Conservation (phyloP, 768 basidiomycete genomes). For the Lactarius akahatsu region DNA sequence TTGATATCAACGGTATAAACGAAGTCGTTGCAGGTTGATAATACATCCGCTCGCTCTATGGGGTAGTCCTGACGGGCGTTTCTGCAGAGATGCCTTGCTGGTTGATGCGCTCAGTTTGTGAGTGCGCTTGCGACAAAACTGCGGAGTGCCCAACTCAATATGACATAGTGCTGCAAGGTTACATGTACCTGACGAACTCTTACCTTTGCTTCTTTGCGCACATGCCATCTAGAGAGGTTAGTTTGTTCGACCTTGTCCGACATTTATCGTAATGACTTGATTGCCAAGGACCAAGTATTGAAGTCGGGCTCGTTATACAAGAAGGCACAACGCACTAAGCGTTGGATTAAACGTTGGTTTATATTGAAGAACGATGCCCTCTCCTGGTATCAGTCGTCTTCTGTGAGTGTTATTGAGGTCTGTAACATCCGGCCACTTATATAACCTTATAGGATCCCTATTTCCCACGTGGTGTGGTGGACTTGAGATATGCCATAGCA, state of each 20-base stretch:
- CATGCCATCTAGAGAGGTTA: constrained; percentile 85
- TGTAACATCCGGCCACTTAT: constrained; percentile 7
- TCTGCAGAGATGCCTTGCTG: constrained; percentile 87
- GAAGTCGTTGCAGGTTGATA: constrained; percentile 80
- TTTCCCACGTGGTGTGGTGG: constrained; percentile 95
- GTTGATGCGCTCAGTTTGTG: constrained; percentile 85
- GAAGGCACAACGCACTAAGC: constrained; percentile 83
- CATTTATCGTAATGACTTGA: constrained; percentile 14
- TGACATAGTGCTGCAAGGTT: constrained; percentile 83
- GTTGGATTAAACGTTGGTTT: constrained; percentile 96
- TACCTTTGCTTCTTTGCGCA: constrained; percentile 97
- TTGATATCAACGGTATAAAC: constrained; percentile 73
- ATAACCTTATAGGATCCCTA: constrained; percentile 82
- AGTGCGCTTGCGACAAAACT: constrained; percentile 40
- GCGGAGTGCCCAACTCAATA: constrained; percentile 17
- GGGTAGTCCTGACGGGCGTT: constrained; percentile 6
- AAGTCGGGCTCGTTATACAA: constrained; percentile 91
- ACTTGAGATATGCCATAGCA: constrained; percentile 87
- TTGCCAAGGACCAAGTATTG: constrained; percentile 75
- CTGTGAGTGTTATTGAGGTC: constrained; percentile 48
- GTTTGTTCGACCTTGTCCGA: constrained; percentile 21
- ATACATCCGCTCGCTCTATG: constrained; percentile 19
- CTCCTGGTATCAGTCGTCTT: constrained; percentile 95
- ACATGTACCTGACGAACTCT: constrained; percentile 93
- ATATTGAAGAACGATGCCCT: constrained; percentile 93